These are phyloP conservation scores for Phytophthora pistaciae DNA, from an alignment of 352 stramenopile species.

Conservation along the genomic window DNA sequence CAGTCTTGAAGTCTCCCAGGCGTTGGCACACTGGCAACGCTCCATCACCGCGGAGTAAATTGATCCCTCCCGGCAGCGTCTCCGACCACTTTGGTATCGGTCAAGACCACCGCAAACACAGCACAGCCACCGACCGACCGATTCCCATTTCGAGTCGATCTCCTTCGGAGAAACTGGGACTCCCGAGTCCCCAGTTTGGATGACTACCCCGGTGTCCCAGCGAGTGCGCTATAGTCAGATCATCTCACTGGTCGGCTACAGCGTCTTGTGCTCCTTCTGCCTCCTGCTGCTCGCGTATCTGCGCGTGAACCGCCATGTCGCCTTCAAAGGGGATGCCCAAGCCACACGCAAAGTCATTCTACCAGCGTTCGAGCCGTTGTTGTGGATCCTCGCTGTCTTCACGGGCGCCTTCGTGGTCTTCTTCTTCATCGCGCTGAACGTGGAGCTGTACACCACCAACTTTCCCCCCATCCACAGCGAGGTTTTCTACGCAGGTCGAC, in stretches of 20 bases:
- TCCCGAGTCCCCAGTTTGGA: conserved; percentile 6
- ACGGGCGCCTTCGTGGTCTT: conserved; percentile 42
- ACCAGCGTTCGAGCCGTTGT: conserved; percentile 63
- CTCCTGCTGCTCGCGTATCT: conserved; percentile 54
- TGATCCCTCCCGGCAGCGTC: neutral
- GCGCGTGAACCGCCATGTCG: conserved; percentile 46
- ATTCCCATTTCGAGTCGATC: neutral
- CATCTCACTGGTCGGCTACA: conserved; percentile 46
- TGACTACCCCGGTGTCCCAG: neutral
- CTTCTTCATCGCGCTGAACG: conserved; percentile 43
- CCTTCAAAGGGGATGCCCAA: conserved; percentile 50
- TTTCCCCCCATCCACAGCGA: conserved; percentile 44
- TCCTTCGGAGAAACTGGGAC: neutral
- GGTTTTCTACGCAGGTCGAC: conserved; percentile 50
- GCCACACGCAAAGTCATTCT: conserved; percentile 62
- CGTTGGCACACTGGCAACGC: conserved; percentile 6
- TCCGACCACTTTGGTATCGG: neutral
- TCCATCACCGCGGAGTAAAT: conserved; percentile 9
- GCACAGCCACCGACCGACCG: neutral
- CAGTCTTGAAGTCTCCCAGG: conserved; percentile 29
- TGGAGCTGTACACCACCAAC: conserved; percentile 39
- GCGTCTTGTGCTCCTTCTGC: conserved; percentile 41
- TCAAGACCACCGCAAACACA: conserved; percentile 8
- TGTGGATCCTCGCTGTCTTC: conserved; percentile 51
- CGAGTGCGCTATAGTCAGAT: conserved; percentile 39